A percentile compares a stretch with the other conserved stretches of the same genome.
These are phyloP conservation scores for Entamoeba invadens DNA, from an alignment of 208 protist genomes.

Conservation along the genomic window DNA sequence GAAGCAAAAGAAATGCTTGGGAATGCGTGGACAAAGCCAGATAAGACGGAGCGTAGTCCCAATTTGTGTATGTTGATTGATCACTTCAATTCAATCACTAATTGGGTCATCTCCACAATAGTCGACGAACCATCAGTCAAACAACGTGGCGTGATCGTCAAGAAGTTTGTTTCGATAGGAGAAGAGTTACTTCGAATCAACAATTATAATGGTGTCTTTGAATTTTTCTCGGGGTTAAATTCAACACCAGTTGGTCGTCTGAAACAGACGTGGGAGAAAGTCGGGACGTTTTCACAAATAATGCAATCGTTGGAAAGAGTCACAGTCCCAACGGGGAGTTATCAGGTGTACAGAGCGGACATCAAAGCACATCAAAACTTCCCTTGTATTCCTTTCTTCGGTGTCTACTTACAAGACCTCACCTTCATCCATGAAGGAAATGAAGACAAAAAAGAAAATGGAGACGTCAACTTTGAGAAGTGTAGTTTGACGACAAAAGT, in stretches of 20 bases:
- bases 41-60: background rate
- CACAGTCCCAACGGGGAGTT: background rate
- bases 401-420: background rate
- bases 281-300: background rate
- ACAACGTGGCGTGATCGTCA: background rate
- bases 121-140: background rate
- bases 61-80: background rate
- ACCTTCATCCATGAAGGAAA: constrained; percentile 16
- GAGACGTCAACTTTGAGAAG: background rate
- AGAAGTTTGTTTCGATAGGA: background rate
- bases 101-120: background rate
- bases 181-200: background rate
- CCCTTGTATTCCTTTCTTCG: background rate
- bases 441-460: background rate
- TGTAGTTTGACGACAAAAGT: background rate
- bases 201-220: background rate
- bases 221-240: background rate
- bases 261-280: background rate
- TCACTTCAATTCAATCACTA: background rate
- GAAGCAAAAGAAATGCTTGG: background rate
- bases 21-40: background rate
- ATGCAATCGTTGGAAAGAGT: background rate
- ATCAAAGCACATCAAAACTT: background rate
- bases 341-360: background rate
- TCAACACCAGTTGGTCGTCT: background rate